phyloP scores from a whole-genome alignment of 73 alveolate species.

The Tetrahymena thermophila region DNA sequence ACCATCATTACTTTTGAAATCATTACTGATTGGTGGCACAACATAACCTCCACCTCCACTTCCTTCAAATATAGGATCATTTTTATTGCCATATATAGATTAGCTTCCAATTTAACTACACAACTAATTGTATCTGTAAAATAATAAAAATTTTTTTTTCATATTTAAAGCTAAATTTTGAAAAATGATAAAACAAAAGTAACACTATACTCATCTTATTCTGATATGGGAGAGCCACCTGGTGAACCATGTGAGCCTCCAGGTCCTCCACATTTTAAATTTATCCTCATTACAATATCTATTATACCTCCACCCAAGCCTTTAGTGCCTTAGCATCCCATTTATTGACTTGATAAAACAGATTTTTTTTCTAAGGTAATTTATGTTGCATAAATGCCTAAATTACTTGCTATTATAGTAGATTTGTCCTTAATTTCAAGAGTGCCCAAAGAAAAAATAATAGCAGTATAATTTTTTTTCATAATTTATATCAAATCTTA shows the following conservation, averaged over 20 bases:
- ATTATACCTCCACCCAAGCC: neutral
- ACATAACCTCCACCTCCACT: neutral
- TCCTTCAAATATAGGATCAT: neutral
- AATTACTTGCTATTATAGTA: neutral
- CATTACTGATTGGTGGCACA: neutral
- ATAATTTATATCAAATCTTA: neutral
- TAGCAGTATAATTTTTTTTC: neutral
- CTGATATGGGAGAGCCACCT: neutral
- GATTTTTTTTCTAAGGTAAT: neutral
- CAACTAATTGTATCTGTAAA: neutral
- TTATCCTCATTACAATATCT: neutral
- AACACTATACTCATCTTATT: neutral
- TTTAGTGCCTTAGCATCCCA: neutral
- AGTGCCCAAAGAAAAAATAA: neutral
- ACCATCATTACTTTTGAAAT: neutral
- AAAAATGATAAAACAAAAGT: neutral
- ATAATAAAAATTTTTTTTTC: too few relatives aligned
- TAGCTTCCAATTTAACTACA: neutral
- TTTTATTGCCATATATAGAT: neutral
- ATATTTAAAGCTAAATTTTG: too few relatives aligned
- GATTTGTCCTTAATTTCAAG: neutral
- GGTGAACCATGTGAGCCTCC: neutral
- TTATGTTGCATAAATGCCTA: neutral
- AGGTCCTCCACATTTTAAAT: neutral
- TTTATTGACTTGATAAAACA: neutral